Evolutionary conservation across 2,329 filamentous ascomycete genomes (phyloP).

Genomic region (Fusarium sp.): DNA sequence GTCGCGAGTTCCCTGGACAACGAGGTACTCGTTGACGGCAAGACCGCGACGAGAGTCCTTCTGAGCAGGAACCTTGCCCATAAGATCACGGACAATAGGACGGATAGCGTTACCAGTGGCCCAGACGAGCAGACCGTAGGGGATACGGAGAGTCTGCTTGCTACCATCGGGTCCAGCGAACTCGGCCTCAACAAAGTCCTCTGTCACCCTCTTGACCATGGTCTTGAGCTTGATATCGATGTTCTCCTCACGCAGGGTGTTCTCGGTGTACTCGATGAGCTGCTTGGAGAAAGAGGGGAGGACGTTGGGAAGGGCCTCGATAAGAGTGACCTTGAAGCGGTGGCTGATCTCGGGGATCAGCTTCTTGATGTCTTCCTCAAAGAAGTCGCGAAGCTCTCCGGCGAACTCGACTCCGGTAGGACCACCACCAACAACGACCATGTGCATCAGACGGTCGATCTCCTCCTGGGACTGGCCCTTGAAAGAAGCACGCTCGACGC

Average conservation of each 20-base stretch:
- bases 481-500: constrained; percentile 97
- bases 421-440: constrained; percentile 95
- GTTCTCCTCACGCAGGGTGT: constrained; percentile 98
- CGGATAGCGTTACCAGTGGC: constrained; percentile 96
- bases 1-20: constrained; percentile 96
- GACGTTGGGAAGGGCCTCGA: constrained; percentile 96
- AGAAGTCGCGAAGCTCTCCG: constrained; percentile 98
- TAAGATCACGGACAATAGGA: constrained; percentile 89
- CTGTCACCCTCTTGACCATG: constrained; percentile 97
- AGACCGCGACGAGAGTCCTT: constrained; percentile 95
- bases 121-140: constrained; percentile 97
- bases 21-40: constrained; percentile 97
- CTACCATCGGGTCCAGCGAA: constrained; percentile 83
- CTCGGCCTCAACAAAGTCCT: constrained; percentile 93
- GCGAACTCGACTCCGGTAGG: constrained; percentile 99
- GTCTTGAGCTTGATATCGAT: constrained; percentile 99
- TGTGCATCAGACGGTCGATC: constrained; percentile 93
- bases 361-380: constrained; percentile 97
- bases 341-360: constrained; percentile 95
- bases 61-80: constrained; percentile 91
- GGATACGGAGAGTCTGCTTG: constrained; percentile 85
- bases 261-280: constrained; percentile 98
- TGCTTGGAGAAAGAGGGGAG: constrained; percentile 99
- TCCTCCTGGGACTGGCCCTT: constrained; percentile 93
- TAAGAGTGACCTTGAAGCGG: constrained; percentile 96